Evolutionary conservation across 495 filamentous ascomycete species (phyloP).

Genomic region (Talaromyces thailandensis): DNA sequence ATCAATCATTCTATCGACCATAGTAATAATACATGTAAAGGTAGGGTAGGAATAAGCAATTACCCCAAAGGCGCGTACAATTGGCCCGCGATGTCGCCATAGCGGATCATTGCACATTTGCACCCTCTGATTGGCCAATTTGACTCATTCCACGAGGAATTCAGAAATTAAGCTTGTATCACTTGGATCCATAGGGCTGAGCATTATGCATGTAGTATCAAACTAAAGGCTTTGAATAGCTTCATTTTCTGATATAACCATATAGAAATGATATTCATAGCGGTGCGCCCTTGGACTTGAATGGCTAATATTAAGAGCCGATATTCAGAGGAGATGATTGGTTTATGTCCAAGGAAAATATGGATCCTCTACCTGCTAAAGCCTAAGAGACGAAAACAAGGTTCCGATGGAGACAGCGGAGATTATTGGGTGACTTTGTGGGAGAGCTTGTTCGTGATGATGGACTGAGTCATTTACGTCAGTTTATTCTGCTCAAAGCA

Average conservation of each 20-base stretch:
- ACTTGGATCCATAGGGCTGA: slow-evolving; percentile 6
- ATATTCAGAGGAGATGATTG: background rate
- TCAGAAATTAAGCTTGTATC: background rate
- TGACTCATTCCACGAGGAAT: background rate
- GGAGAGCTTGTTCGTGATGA: background rate
- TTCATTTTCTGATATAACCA: background rate
- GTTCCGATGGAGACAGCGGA: background rate
- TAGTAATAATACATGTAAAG: too few species aligned
- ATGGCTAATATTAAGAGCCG: background rate
- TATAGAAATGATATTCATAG: background rate
- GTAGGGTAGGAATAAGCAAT: background rate
- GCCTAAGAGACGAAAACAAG: background rate
- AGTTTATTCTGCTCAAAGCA: background rate
- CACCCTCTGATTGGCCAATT: background rate
- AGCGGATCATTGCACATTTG: background rate
- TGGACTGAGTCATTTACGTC: background rate
- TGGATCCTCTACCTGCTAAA: background rate
- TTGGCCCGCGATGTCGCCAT: slow-evolving; percentile 8
- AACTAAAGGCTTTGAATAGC: background rate
- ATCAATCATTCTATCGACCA: too few species aligned
- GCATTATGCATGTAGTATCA: background rate
- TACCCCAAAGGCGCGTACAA: too few species aligned
- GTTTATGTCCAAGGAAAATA: background rate
- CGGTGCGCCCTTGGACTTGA: too few species aligned
- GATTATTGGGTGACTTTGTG: background rate